These are phyloP conservation scores for Fusarium azukiicola DNA, from an alignment of 2,329 filamentous ascomycete genomes.

Conservation along the genomic window DNA sequence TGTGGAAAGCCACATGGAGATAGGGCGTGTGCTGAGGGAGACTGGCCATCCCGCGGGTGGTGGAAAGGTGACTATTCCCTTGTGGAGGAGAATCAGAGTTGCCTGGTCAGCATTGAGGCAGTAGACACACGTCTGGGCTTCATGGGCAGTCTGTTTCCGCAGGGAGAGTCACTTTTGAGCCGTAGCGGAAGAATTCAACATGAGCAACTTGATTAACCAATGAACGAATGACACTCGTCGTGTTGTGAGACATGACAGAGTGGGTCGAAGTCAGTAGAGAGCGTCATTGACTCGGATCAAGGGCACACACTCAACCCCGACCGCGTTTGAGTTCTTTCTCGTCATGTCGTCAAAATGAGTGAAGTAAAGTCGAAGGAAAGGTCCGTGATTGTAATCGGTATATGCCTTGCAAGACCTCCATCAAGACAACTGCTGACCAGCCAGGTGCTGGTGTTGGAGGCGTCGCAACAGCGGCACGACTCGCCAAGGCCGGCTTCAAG, in stretches of 20 bases:
- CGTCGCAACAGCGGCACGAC: conserved; percentile 85
- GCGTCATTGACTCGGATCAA: conserved; percentile 46
- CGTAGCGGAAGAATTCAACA: too few relatives aligned
- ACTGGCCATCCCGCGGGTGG: conserved; percentile 62
- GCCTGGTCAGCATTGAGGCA: conserved; percentile 76
- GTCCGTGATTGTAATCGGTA: conserved; percentile 56
- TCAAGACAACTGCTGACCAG: neutral
- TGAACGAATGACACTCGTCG: too few relatives aligned
- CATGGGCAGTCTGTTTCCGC: too few relatives aligned
- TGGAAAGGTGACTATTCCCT: conserved; percentile 68
- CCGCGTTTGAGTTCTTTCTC: neutral
- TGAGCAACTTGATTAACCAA: too few relatives aligned
- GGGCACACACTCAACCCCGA: neutral
- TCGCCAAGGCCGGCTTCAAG: conserved; percentile 84
- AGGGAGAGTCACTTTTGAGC: too few relatives aligned
- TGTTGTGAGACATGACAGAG: conserved; percentile 25
- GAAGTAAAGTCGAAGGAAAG: conserved; percentile 48
- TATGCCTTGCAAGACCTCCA: neutral
- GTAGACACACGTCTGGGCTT: conserved; percentile 4
- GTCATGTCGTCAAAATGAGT: conserved; percentile 31
- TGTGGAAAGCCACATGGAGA: conserved; percentile 89
- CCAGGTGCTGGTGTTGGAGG: conserved; percentile 86
- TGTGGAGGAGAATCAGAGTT: conserved; percentile 72
- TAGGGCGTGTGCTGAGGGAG: conserved; percentile 80
- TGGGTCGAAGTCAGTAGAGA: conserved; percentile 38